A percentile compares a stretch with the other conserved stretches of the same genome.
Evolutionary conservation across 306 rosid genomes (phyloP).

Genomic region (Castanospermum australe): DNA sequence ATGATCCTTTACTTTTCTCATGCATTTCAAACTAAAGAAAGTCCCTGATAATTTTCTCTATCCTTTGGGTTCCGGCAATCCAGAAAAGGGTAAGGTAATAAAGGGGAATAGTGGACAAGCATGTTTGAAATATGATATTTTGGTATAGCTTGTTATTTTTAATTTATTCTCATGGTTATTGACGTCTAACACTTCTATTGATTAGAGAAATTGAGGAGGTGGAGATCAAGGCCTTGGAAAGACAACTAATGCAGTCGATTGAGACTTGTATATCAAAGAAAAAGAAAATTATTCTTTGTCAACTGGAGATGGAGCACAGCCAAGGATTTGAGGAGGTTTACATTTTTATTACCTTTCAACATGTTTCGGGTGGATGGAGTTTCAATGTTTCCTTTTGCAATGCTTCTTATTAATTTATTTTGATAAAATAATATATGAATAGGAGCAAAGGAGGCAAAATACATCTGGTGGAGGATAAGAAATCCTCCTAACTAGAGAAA

Average conservation of each 20-base stretch:
- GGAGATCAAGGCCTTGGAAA: slow-evolving; percentile 66
- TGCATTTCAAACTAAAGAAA: too few relatives aligned
- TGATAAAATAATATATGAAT: neutral
- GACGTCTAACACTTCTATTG: neutral
- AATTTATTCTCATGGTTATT: neutral
- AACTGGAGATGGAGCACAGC: slow-evolving; percentile 60
- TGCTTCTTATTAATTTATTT: neutral
- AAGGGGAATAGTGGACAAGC: too few relatives aligned
- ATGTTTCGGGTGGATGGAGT: neutral
- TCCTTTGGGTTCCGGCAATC: neutral
- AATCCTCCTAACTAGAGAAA: neutral
- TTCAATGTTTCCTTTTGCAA: neutral
- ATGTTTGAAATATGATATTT: neutral
- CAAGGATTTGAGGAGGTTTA: slow-evolving; percentile 68
- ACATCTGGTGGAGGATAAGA: neutral
- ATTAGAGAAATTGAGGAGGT: slow-evolving; percentile 68
- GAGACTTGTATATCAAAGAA: slow-evolving; percentile 68
- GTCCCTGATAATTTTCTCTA: too few relatives aligned
- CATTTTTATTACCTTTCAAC: neutral
- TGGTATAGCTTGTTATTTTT: neutral
- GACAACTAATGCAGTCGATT: slow-evolving; percentile 72
- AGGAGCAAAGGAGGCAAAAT: neutral
- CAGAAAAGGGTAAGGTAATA: neutral
- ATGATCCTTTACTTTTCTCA: too few relatives aligned
- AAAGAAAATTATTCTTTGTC: slow-evolving; percentile 64